These are phyloP conservation scores for Ceratocystis papillata DNA, from an alignment of 2,329 filamentous ascomycete species.

Conservation along the genomic window DNA sequence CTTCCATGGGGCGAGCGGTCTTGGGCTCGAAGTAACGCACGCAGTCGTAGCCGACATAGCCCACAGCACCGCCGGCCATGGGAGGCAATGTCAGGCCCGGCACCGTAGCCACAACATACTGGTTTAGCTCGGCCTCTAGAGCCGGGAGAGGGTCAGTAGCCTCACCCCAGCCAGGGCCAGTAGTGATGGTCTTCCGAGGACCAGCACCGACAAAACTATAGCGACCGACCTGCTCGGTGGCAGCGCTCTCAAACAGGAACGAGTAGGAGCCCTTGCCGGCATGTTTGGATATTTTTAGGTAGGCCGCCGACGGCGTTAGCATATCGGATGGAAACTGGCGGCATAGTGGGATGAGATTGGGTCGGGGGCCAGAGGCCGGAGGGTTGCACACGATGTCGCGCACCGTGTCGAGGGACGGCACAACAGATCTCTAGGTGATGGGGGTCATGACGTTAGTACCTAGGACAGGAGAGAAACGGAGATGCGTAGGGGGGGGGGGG, in stretches of 20 bases:
- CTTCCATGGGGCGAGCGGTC: constrained; percentile 79
- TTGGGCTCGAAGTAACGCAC: constrained; percentile 96
- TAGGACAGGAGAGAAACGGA: no score
- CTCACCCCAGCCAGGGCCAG: constrained; percentile 76
- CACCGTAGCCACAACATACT: constrained; percentile 69
- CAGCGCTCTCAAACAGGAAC: constrained; percentile 92
- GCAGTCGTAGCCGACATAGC: constrained; percentile 96
- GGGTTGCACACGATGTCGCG: constrained; percentile 36
- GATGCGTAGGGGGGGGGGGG: no score
- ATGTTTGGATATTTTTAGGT: constrained; percentile 76
- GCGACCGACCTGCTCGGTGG: constrained; percentile 82
- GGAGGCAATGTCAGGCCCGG: constrained; percentile 75
- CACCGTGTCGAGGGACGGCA: constrained; percentile 40
- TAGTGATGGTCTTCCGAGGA: constrained; percentile 68
- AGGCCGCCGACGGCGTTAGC: constrained; percentile 87
- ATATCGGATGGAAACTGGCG: constrained; percentile 83
- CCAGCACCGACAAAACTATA: constrained; percentile 92
- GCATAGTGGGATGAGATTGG: constrained; percentile 72
- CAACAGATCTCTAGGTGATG: constrained; percentile 33
- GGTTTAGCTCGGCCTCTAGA: constrained; percentile 68
- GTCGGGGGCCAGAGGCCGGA: constrained; percentile 29
- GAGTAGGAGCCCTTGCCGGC: constrained; percentile 60
- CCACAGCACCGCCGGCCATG: constrained; percentile 83
- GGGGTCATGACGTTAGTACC: background rate
- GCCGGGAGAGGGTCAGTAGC: constrained; percentile 73